Evolutionary conservation across 2,329 filamentous ascomycete genomes (phyloP).

Genomic region (Hyphodiscus sp.): DNA sequence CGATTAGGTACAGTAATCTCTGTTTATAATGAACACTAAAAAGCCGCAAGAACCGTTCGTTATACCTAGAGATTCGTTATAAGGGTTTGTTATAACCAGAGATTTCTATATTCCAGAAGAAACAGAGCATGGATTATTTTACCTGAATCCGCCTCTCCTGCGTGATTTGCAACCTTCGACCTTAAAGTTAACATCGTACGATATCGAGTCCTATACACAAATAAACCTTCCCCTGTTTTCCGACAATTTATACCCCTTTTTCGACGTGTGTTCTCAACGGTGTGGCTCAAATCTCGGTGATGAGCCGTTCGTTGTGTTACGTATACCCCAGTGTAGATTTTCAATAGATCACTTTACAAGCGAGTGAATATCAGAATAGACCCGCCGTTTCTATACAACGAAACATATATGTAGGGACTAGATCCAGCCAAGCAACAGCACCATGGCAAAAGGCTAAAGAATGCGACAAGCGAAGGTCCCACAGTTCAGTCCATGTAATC

Average conservation of each 20-base stretch:
- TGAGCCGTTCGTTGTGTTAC: background rate
- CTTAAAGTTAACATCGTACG: background rate
- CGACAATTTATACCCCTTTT: background rate
- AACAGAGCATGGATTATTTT: too few relatives aligned
- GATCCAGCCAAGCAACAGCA: background rate
- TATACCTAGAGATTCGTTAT: too few relatives aligned
- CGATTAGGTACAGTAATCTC: too few relatives aligned
- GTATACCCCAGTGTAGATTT: background rate
- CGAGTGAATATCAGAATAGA: background rate
- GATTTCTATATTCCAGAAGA: too few relatives aligned
- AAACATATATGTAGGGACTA: background rate
- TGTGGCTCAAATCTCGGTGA: background rate
- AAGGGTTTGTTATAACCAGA: too few relatives aligned
- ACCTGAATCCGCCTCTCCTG: too few relatives aligned
- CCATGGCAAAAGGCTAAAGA: too few relatives aligned
- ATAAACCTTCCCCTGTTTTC: background rate
- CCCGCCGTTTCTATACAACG: background rate
- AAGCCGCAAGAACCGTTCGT: too few relatives aligned
- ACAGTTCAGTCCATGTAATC: too few relatives aligned
- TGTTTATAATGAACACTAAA: too few relatives aligned
- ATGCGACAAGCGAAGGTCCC: too few relatives aligned
- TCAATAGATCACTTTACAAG: background rate
- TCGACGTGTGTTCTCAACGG: background rate
- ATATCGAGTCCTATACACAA: background rate
- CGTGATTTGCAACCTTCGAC: too few relatives aligned